Evolutionary conservation across 2,329 filamentous ascomycete species (phyloP), one percentile per base, ranked within the genome.

Genomic region (Colletotrichum karsti): DNA sequence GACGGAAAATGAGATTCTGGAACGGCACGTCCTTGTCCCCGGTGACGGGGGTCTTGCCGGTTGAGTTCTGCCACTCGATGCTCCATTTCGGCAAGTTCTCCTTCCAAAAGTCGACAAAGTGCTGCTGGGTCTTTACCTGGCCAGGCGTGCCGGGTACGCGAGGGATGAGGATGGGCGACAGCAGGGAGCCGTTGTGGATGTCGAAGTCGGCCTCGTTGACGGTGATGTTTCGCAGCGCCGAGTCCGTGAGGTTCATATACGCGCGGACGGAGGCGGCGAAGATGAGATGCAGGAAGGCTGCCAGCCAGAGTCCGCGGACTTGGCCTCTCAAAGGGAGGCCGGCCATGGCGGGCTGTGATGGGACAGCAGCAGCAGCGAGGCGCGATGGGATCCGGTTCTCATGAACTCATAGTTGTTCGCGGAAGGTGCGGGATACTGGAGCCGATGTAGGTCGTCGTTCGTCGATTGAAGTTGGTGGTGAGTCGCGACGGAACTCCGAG

Each of bases 91-190:
- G 92, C 22, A 95, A 85, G 26, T 88, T 82, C 2, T 81, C 84
- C 26, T 79, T 80, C 80, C 95, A 94, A 82, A 92, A 95, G 74
- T 89, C 80, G 62, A 89, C 86, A 67, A 96, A 92, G 77, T 95
- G 93, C 56, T 88, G 83, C 68, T 93, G 89, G 4, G 92, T 92
- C 26, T 83, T 85, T 2, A 80, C 81, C 24, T 90, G 91, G 42
- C 92, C 92, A 3, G 88, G 83, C 1, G 92, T 94, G 7, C 93
- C 93, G 24, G 93, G 89, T 0, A 95, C 92, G 59, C 93, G 90
- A 4, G 93, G 87, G 42, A 89, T 88, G 41, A 96, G 85, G 69
- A 96, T 91, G 0, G 93, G 93, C 3, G 92, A 86, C n/a, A 96
- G 86, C 8, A 96, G 82, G 2, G 85, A 81, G 70, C 92, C 91